Evolutionary conservation across 2,329 filamentous ascomycete species (phyloP).

Genomic region (Stenocarpella maydis): DNA sequence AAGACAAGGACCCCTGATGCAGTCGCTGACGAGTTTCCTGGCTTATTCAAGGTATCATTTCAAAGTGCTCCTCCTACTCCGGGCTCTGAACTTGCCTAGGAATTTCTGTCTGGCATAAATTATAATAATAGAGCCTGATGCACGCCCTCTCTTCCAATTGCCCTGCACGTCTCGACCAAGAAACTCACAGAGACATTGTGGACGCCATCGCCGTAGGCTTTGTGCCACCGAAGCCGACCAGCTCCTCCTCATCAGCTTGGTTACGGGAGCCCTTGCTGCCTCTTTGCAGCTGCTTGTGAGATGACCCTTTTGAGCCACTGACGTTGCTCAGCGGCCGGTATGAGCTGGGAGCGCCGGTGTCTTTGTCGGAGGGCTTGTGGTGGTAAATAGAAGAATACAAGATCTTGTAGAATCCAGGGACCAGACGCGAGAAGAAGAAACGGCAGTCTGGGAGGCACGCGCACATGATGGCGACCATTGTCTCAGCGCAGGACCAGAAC

Average conservation of each 20-base stretch:
- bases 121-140: background rate
- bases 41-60: background rate
- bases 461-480: conserved; percentile 19
- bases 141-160: background rate
- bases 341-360: background rate
- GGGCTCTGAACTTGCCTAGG: too few species aligned
- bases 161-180: background rate
- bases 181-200: background rate
- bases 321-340: background rate
- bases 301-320: conserved; percentile 13
- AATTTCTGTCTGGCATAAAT: background rate
- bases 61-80: background rate
- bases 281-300: background rate
- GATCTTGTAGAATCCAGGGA: conserved; percentile 15
- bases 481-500: conserved; percentile 11
- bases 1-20: background rate
- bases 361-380: conserved; percentile 8
- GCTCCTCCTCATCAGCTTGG: background rate
- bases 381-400: background rate
- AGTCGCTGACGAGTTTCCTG: background rate
- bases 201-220: background rate
- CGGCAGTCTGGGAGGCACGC: conserved; percentile 25
- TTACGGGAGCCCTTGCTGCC: background rate
- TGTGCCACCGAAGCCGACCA: background rate
- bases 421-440: conserved; percentile 22